A percentile compares a stretch with the other conserved stretches of the same genome.
Evolutionary conservation across 306 rosid species (phyloP).

Genomic region (apple (Malus domestica)): ASM211411v1 NC_041801.1:21327501-21328000

Average conservation of each 20-base stretch:
- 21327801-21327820: slow-evolving; percentile 10
- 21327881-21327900: too few relatives aligned
- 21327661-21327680: slow-evolving; percentile 81
- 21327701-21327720: slow-evolving; percentile 68
- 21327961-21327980: too few relatives aligned
- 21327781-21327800: slow-evolving; percentile 23
- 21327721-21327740: slow-evolving; percentile 75
- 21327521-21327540: too few relatives aligned
- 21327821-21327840: neutral
- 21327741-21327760: slow-evolving; percentile 77
- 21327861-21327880: too few relatives aligned
- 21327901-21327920: too few relatives aligned
- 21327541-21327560: slow-evolving; percentile 73
- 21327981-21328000: too few relatives aligned
- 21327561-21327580: slow-evolving; percentile 82
- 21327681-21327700: slow-evolving; percentile 71
- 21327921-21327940: too few relatives aligned
- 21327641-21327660: slow-evolving; percentile 74
- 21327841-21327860: neutral
- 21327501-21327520: too few relatives aligned
- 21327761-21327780: slow-evolving; percentile 65
- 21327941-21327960: too few relatives aligned
- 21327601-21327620: slow-evolving; percentile 65
- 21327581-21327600: slow-evolving; percentile 93
- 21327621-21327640: slow-evolving; percentile 71